These are phyloP conservation scores for Phytophthora citrophthora DNA, from an alignment of 352 stramenopile genomes.

Conservation along the genomic window DNA sequence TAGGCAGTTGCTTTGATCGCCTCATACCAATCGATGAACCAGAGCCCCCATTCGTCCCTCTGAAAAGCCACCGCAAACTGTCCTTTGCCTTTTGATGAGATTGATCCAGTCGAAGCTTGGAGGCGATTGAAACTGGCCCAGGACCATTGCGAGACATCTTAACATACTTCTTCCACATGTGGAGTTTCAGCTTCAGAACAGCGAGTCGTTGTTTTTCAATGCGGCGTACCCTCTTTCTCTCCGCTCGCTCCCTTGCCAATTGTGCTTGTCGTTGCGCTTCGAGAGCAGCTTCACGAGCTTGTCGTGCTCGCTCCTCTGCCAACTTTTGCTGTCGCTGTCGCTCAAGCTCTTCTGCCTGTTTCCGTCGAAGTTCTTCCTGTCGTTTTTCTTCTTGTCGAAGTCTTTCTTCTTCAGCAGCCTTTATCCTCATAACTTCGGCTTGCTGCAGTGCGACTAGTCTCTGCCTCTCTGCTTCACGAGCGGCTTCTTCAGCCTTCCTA, in stretches of 20 bases:
- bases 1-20: slow-evolving; percentile 28
- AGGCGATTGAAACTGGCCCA: slow-evolving; percentile 45
- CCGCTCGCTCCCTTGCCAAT: slow-evolving; percentile 52
- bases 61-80: slow-evolving; percentile 57
- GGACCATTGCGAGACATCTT: slow-evolving; percentile 47
- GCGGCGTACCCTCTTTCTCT: slow-evolving; percentile 34
- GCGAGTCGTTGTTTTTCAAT: slow-evolving; percentile 59
- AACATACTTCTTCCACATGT: slow-evolving; percentile 74
- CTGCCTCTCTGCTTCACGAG: slow-evolving; percentile 38
- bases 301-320: slow-evolving; percentile 45
- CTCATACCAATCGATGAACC: slow-evolving; percentile 30
- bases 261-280: slow-evolving; percentile 58
- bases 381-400: slow-evolving; percentile 41
- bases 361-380: slow-evolving; percentile 41
- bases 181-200: slow-evolving; percentile 61
- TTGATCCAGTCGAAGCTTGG: slow-evolving; percentile 37
- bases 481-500: slow-evolving; percentile 44
- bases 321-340: slow-evolving; percentile 50
- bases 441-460: slow-evolving; percentile 30
- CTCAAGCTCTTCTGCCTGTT: slow-evolving; percentile 49
- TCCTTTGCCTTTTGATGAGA: slow-evolving; percentile 53
- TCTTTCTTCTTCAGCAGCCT: slow-evolving; percentile 53
- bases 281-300: slow-evolving; percentile 45
- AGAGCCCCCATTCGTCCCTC: slow-evolving; percentile 12
- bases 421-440: slow-evolving; percentile 29